Conservation (phyloP, 805 yeast genomes). For the Myxozyma neglecta region DNA sequence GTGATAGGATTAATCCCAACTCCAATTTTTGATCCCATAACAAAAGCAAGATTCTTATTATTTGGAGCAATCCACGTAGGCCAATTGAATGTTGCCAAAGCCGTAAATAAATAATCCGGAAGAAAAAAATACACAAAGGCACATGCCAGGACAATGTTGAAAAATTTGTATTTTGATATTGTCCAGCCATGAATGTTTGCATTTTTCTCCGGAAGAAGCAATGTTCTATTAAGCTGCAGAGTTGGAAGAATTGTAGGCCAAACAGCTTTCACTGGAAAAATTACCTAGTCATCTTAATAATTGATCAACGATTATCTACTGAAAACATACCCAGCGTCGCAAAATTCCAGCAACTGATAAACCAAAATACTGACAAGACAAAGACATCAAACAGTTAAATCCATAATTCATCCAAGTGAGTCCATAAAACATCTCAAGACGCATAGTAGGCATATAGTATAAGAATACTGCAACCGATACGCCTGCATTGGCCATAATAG, state of each 20-base stretch:
- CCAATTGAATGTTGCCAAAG: conserved; percentile 58
- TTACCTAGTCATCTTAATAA: conserved; percentile 29
- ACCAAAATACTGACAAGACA: conserved; percentile 63
- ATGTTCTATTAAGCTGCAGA: conserved; percentile 41
- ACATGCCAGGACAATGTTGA: conserved; percentile 44
- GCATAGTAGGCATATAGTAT: conserved; percentile 13
- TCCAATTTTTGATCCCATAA: conserved; percentile 68
- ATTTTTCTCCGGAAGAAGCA: conserved; percentile 24
- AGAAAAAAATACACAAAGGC: conserved; percentile 58
- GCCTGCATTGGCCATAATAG: conserved; percentile 41
- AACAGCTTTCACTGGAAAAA: conserved; percentile 60
- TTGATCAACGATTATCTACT: background rate
- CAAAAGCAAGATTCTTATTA: conserved; percentile 58
- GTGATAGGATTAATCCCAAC: conserved; percentile 65
- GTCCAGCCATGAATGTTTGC: conserved; percentile 58
- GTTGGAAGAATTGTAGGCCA: conserved; percentile 66
- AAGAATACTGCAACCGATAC: conserved; percentile 7
- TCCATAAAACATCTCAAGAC: conserved; percentile 38
- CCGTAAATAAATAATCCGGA: conserved; percentile 61
- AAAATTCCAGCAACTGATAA: conserved; percentile 66
- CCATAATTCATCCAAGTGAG: conserved; percentile 45
- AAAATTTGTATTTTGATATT: conserved; percentile 52
- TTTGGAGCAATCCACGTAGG: conserved; percentile 63
- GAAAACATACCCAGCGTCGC: conserved; percentile 48
- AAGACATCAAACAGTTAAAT: conserved; percentile 53